A percentile compares a stretch with the other conserved stretches of the same genome.
These are phyloP conservation scores for Flaveria floridana DNA, from an alignment of 140 eudicot genomes.

Conservation along the genomic window DNA sequence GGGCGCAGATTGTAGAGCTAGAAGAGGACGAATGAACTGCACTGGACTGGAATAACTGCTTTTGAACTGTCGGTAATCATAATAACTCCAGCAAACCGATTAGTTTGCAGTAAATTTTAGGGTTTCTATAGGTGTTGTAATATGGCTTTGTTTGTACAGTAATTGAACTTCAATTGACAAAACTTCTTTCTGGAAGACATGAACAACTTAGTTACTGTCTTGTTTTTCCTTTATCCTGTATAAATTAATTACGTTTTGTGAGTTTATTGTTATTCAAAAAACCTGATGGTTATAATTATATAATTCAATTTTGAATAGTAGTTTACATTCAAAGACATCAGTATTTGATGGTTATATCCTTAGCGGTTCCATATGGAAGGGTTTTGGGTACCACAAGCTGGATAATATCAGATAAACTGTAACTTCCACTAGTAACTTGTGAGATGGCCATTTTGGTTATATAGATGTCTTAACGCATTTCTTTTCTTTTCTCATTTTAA, in stretches of 20 bases:
- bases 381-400: too few species aligned
- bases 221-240: slow-evolving; percentile 22
- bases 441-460: slow-evolving; percentile 12
- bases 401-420: too few species aligned
- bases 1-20: slow-evolving; percentile 70
- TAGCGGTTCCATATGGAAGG: too few species aligned
- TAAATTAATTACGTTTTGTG: slow-evolving; percentile 36
- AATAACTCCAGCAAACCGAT: not conserved
- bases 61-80: not conserved
- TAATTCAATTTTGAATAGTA: not conserved
- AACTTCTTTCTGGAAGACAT: slow-evolving; percentile 23
- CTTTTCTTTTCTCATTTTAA: not conserved
- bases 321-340: too few species aligned
- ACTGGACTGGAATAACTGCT: slow-evolving; percentile 5
- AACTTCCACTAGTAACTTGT: not conserved
- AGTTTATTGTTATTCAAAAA: slow-evolving; percentile 17
- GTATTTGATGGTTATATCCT: too few species aligned
- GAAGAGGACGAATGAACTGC: slow-evolving; percentile 57
- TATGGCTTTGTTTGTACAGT: slow-evolving; percentile 40
- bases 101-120: slow-evolving; percentile 24
- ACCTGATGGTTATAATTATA: not conserved
- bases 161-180: slow-evolving; percentile 31
- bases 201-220: slow-evolving; percentile 6
- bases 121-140: slow-evolving; percentile 30
- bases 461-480: not conserved